Evolutionary conservation across 768 basidiomycete species (phyloP).

Genomic region (Trametes maxima): DNA sequence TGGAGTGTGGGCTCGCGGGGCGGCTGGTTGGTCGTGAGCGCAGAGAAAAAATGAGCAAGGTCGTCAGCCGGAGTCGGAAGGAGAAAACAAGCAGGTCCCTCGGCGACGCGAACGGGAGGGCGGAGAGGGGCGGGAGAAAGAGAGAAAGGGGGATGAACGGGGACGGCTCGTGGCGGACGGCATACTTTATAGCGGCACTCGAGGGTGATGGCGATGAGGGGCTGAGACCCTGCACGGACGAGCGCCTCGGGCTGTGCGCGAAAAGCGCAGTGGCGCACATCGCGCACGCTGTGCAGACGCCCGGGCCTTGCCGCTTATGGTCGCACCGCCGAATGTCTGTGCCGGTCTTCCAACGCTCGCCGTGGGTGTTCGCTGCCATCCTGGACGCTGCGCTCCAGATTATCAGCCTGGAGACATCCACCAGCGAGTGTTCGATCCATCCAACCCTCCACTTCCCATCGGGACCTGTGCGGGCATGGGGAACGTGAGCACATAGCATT

Average conservation of each 20-base stretch:
- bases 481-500: no score
- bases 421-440: no score
- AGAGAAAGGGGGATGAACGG: constrained; percentile 1
- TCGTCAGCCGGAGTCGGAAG: constrained; percentile 8
- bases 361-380: no score
- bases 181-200: constrained; percentile 8
- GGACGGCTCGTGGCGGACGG: neutral
- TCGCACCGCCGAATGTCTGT: constrained; percentile 2
- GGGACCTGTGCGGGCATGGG: no score
- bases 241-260: constrained; percentile 15
- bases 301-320: neutral
- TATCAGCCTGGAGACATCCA: no score
- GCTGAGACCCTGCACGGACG: neutral
- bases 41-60: constrained; percentile 1
- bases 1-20: neutral
- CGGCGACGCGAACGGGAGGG: constrained; percentile 6
- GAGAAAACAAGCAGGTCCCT: constrained; percentile 6
- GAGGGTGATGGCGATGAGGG: constrained; percentile 10
- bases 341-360: neutral
- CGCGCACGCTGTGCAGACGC: constrained; percentile 7
- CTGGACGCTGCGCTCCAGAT: no score
- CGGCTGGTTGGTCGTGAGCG: neutral
- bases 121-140: neutral
- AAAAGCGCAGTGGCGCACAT: constrained; percentile 7
- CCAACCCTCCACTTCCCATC: no score